phyloP scores from a whole-genome alignment of 2,329 filamentous ascomycete genomes.

The Fusarium sp. region DNA sequence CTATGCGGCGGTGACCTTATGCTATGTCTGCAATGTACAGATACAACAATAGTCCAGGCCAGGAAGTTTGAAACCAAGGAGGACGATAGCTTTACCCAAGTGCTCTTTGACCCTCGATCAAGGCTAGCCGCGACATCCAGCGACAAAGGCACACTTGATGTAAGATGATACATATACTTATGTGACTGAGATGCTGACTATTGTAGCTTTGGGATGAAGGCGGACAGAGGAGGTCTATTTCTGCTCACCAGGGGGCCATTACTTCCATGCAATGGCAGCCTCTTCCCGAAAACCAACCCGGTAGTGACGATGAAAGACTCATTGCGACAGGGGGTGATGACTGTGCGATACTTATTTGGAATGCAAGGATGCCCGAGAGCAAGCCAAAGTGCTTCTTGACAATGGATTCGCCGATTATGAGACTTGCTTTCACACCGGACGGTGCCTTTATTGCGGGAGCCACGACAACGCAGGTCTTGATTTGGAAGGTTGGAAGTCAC shows the following conservation, averaged over 20 bases:
- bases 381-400: constrained; percentile 70
- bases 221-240: constrained; percentile 65
- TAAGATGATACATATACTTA: constrained; percentile 52
- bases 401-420: constrained; percentile 68
- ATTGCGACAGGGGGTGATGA: constrained; percentile 72
- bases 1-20: constrained; percentile 68
- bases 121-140: constrained; percentile 68
- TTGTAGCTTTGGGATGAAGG: constrained; percentile 65
- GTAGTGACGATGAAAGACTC: constrained; percentile 62
- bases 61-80: constrained; percentile 64
- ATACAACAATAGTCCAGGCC: constrained; percentile 57
- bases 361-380: constrained; percentile 64
- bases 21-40: constrained; percentile 59
- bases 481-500: constrained; percentile 72
- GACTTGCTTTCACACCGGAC: constrained; percentile 71
- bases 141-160: constrained; percentile 69
- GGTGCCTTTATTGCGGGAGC: constrained; percentile 72
- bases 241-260: constrained; percentile 68
- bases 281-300: constrained; percentile 51
- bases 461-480: constrained; percentile 67
- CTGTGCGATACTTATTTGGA: constrained; percentile 71
- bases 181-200: constrained; percentile 28
- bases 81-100: constrained; percentile 64
- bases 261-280: constrained; percentile 72
- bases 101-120: constrained; percentile 66